A percentile compares a stretch with the other conserved stretches of the same genome.
These are phyloP conservation scores for Eimeria mitis DNA, from an alignment of 169 alveolate genomes.

Conservation along the genomic window DNA sequence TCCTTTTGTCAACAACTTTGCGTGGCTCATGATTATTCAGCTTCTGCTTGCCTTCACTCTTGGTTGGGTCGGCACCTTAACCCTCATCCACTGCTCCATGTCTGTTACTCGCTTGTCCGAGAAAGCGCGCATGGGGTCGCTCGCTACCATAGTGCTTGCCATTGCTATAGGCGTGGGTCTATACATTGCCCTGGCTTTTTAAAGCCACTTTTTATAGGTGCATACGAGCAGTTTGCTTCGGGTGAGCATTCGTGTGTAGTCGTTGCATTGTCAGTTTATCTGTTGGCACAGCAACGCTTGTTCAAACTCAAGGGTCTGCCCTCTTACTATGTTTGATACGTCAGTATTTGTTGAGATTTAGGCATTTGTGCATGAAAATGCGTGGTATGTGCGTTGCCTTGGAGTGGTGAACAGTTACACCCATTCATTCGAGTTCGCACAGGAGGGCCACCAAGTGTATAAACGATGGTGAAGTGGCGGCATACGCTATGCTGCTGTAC, in stretches of 20 bases:
- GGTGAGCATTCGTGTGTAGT: not conserved
- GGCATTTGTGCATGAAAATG: not conserved
- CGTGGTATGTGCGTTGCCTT: not conserved
- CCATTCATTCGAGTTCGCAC: not conserved
- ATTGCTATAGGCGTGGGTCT: slow-evolving; percentile 37
- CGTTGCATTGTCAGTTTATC: not conserved
- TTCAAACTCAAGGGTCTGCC: not conserved
- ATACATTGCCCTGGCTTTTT: slow-evolving; percentile 46
- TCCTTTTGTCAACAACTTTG: slow-evolving; percentile 51
- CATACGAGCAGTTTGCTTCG: not conserved
- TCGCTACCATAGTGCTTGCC: slow-evolving; percentile 30
- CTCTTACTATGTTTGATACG: not conserved
- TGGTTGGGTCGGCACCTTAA: slow-evolving; percentile 67
- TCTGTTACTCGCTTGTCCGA: slow-evolving; percentile 59
- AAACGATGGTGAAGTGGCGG: not conserved
- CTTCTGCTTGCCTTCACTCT: slow-evolving; percentile 61
- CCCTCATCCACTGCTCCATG: slow-evolving; percentile 57
- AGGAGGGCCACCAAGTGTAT: not conserved
- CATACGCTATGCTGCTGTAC: not conserved
- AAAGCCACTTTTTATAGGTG: not conserved
- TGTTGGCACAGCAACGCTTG: not conserved
- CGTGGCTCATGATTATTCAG: slow-evolving; percentile 49
- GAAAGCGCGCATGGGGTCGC: slow-evolving; percentile 73
- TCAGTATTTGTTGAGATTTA: slow-evolving; percentile 2
- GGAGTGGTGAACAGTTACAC: not conserved